Evolutionary conservation across 139 green algal genomes (phyloP), one percentile per base, ranked within the genome.

Genomic region (Nannochloris sp.): DNA sequence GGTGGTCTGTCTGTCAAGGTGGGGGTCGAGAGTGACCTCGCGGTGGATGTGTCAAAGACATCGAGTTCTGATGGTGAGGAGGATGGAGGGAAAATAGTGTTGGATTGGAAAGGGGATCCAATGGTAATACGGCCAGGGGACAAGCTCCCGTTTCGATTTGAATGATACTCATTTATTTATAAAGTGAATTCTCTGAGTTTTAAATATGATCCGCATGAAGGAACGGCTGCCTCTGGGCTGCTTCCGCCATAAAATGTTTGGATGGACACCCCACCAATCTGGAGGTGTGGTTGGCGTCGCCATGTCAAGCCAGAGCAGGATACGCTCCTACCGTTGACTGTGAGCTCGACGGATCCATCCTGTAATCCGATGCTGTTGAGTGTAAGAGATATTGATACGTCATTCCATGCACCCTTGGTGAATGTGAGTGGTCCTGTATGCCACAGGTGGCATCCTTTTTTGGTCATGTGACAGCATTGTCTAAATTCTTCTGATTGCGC

Each of bases 31-130:
- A 23, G 20, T 23, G 20, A 23, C 20, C 20, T 23, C 20, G 20
- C 20, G 20, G 20, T 23, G 20, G 0, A 23, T 23, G 20, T 23
- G 20, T 23, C 20, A 23, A 23, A 23, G 20, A 23, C 20, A 23
- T 23, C 20, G 20, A 23, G 20, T 23, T 23, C 20, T 3, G 63
- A 78, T 17, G 56, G 20, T 25, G 55, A 43, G 1, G 51, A 63
- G n/a, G 55, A 68, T n/a, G 68, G 63, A 43, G 45, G 45, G 5
- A 28, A 65, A 30, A 20, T 76, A n/a, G 67, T 87, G 20, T 66
- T 85, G 25, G 79, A 88, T 58, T 86, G 84, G 82, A 89, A 91
- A 59, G 85, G 85, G 0, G 85, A 92, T 3, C 80, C 84, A 1
- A 88, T 92, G 78, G 78, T 67, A 1, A 63, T 90, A 46, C 89